A percentile compares a stretch with the other conserved stretches of the same genome.
These are phyloP conservation scores for Xylaria scruposa DNA, from an alignment of 495 filamentous ascomycete genomes.

Conservation along the genomic window DNA sequence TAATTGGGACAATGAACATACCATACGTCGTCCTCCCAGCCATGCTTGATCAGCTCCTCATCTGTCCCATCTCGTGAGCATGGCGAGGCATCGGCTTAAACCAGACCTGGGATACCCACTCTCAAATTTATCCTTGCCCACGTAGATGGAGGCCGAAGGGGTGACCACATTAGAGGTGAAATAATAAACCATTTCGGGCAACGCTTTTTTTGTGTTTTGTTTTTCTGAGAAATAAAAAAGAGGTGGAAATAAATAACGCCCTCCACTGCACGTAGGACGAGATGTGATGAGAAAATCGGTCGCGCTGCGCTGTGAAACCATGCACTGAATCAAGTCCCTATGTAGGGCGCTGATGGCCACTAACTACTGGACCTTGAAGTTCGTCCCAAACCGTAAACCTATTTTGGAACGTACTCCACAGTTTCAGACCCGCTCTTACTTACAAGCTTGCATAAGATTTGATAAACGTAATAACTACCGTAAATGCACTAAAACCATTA, in stretches of 20 bases:
- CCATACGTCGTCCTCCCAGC: constrained; percentile 96
- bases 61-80: constrained; percentile 63
- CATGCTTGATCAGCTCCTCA: constrained; percentile 93
- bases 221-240: not conserved
- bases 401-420: not conserved
- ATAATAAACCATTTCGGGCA: constrained; percentile 83
- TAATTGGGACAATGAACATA: constrained; percentile 47
- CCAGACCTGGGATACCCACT: constrained; percentile 63
- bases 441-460: no score
- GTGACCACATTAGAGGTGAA: constrained; percentile 80
- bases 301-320: not conserved
- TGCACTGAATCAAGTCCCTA: not conserved
- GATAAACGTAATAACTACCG: no score
- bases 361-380: not conserved
- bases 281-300: not conserved
- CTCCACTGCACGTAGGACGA: not conserved
- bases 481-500: no score
- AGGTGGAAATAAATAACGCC: not conserved
- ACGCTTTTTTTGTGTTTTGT: not conserved
- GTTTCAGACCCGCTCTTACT: no score
- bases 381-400: not conserved
- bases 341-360: not conserved
- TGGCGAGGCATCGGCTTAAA: constrained; percentile 26
- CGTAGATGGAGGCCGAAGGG: constrained; percentile 86
- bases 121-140: constrained; percentile 98